Evolutionary conservation across 2,329 filamentous ascomycete species (phyloP), one percentile per base, ranked within the genome.

Genomic region (Clarireedia hainanense): DNA sequence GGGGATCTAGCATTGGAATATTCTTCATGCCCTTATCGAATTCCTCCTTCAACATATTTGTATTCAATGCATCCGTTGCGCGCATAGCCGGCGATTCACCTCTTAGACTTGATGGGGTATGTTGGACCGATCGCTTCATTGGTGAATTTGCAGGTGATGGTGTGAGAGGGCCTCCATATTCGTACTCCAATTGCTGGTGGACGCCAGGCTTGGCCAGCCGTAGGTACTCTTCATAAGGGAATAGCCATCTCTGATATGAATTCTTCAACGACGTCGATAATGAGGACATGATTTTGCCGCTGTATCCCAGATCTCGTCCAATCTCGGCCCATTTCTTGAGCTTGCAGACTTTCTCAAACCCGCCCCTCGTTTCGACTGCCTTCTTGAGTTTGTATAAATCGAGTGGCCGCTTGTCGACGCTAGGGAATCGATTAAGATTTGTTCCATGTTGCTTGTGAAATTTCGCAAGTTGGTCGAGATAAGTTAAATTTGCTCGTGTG

Each of bases 251-350:
- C 70, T 96, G 91, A 66, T 95, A 99, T 0, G 94, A 97, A 71
- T 99, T 99, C 71, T 97, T 99, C 43, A 99, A 80, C 5, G 94
- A 97, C 0, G 94, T 99, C 5, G 94, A 99, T 47, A 99, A 76
- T 7, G 94, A 97, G 2, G 92, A 97, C 94, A 99, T 99, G 61
- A 99, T 99, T 76, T 99, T 99, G 69, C 94, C 94, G 68, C 92
- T 97, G 73, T 99, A 99, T 54, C 94, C 94, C 48, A 99, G 75
- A 69, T 97, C 94, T 67, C 94, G 85, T 36, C 94, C 94, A 64
- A 99, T 97, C 71, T 99, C 94, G 15, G 94, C 94, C 94, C 94
- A 99, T 75, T 97, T 97, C 74, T 99, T 99, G 55, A 86, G 80
- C 72, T 96, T 96, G 79, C 94, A 99, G 46, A 99, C 94, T 68